These are phyloP conservation scores for Coccomyxa subellipsoidea DNA, from an alignment of 163 green algal species.

Conservation along the genomic window DNA sequence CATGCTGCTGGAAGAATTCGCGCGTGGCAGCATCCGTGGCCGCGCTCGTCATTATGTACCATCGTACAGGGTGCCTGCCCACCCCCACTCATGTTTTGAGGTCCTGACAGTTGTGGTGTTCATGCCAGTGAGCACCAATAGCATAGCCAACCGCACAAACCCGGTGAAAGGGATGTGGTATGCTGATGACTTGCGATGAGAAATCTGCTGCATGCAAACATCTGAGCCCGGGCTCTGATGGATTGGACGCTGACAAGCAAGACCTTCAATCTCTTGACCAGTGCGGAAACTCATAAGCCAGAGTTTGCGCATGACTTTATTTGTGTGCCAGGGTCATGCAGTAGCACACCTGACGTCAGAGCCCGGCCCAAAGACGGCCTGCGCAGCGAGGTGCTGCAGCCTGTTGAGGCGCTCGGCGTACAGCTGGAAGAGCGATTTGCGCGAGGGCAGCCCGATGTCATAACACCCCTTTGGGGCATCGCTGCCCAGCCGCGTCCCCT, in stretches of 20 bases:
- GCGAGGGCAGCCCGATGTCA: constrained; percentile 93
- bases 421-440: constrained; percentile 91
- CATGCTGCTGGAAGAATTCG: constrained; percentile 68
- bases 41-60: constrained; percentile 93
- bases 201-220: too few species aligned
- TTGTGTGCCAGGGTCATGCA: neutral
- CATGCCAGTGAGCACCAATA: too few species aligned
- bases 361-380: constrained; percentile 14
- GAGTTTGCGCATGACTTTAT: too few species aligned
- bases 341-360: constrained; percentile 12
- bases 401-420: constrained; percentile 38
- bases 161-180: too few species aligned
- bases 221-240: too few species aligned
- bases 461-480: constrained; percentile 88
- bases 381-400: constrained; percentile 33
- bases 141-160: too few species aligned
- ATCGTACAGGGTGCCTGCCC: constrained; percentile 52
- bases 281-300: too few species aligned
- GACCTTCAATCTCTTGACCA: too few species aligned
- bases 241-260: too few species aligned
- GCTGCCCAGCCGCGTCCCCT: constrained; percentile 92
- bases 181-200: too few species aligned
- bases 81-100: too few species aligned
- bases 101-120: too few species aligned
- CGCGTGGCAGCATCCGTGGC: constrained; percentile 81